Base-by-base conservation (phyloP, 768 basidiomycete genomes). In the Mycena rosella region DNA sequence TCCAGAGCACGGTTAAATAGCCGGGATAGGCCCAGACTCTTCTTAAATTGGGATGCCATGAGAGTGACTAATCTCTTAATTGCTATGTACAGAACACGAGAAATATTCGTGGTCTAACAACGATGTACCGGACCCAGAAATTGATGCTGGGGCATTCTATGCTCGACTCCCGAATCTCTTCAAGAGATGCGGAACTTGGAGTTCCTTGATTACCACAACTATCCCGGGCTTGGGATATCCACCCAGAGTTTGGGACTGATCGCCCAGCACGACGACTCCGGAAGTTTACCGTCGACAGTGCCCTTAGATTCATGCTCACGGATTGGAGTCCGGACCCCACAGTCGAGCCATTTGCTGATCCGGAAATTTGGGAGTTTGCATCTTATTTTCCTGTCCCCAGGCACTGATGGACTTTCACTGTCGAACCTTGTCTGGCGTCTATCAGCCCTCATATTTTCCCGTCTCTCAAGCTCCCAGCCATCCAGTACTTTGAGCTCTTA, bases 401-500 rank as follows among this genome's bases (percentile, higher is more conserved):
- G 26, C 24, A 20, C 22, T 74, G 42, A 44, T 20, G 3, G 0
- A 4, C 17, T 22, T 24, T n/a, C 48, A 72, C 69, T 11, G 47
- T 71, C 18, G 65, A 58, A 27, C 61, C 59, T 4, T 70, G 71
- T 42, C 30, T 64, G 1, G 56, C 34, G 9, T 45, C 67, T 4
- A 32, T 73, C 38, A 71, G 66, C 0, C 63, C 68, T 0, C 72
- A 63, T 40, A 6, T 42, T 1, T 76, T 74, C 59, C 45, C 40
- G 1, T 56, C 67, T 27, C 63, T 76, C 2, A 47, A 72, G 5
- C 65, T 73, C n/a, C 72, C 73, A 5, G 70, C 72, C 3, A 26
- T 76, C n/a, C 51, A 30, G 10, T 32, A 67, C 15, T 51, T 76
- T 22, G 69, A 72, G 24, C 66, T 74, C 55, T n/a, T n/a, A n/a